Base-by-base conservation (phyloP, 2,329 filamentous ascomycete species). In the Paecilomyces dactylethromorphus region DNA sequence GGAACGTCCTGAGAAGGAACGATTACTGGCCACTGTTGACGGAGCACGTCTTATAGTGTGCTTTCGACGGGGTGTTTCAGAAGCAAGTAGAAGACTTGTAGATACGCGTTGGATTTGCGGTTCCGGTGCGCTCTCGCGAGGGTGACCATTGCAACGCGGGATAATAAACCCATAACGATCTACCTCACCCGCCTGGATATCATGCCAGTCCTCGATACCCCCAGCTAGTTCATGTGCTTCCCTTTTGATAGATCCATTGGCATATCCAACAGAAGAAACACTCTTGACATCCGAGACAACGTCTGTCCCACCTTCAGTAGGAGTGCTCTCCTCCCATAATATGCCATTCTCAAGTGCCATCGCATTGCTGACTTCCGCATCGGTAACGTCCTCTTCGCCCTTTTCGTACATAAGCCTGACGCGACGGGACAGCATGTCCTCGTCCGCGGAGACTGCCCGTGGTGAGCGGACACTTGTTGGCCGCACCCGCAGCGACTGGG, bases 151-250 rank as follows among this genome's bases (percentile, higher is more conserved):
- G 22, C 52, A 31, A 31, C 62, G 64, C 69, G 78, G 76, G 13
- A 81, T 69, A 60, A 88, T 87, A 71, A 88, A 88, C 10, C 85
- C 85, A 68, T 87, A 88, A 60, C 85, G 78, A 69, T 88, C 85
- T 3, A 87, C 84, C 61, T 86, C 81, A 13, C 75, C 81, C 5
- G 78, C 82, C 18, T 81, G 76, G 11, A 88, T 73, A 68, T 87
- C 80, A 60, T 83, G 78, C 85, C 85, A 88, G 64, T 87, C 84
- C 63, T 88, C 85, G 54, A 87, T 80, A 2, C 85, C 85, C 7
- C 85, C 85, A 22, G 85, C 84, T 32, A 82, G 71, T 70, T 87
- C 85, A 55, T 78, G 75, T 11, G 80, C 75, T 62, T 86, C 81
- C 63, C 80, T 77, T 55, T 75, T 72, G 58, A 81, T 78, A 32